Evolutionary conservation across 441 rosid genomes (phyloP), one percentile per base, ranked within the genome.

Genomic region (Arabidopsis lyrata): DNA sequence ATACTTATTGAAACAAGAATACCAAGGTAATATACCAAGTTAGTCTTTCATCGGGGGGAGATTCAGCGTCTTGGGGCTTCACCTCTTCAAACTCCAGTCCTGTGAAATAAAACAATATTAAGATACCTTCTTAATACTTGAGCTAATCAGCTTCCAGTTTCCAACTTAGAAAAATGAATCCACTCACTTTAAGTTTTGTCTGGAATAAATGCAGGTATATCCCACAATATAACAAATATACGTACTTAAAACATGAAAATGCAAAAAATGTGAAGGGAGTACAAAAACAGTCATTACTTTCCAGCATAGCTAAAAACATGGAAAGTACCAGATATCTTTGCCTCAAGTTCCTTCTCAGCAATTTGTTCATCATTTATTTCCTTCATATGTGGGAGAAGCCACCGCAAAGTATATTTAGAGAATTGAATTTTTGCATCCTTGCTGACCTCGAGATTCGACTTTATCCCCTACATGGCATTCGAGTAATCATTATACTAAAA

Each of bases 341-440:
- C 78, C 44, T 78, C 81, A 8, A 14, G 3, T n/a, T 68, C 15
- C 49, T 1, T 61, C 71, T 78, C 81, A 13, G 53, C 29, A 5
- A 18, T 36, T 55, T 78, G 81, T 14, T 61, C 78, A 35, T 67
- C 49, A 20, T 73, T 48, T 36, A 78, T 78, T 22, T 62, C 77
- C 49, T 63, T 72, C 41, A 78, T 47, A 15, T 72, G 61, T 22
- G 81, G 78, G 24, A 78, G 63, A 78, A 73, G 74, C 74, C 14
- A 47, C 12, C 1, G 29, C 44, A 78, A 2, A 41, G 63, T 39
- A 54, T 55, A 73, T 0, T 62, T 60, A 22, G 74, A 62, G 66
- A 10, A 73, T 6, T 62, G 47, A 22, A 62, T 39, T 4, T 1
- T 3, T 55, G 55, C 71, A 8, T 55, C 71, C 12, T 29, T 32